A percentile compares a stretch with the other conserved stretches of the same genome.
phyloP scores from a whole-genome alignment of 2,329 filamentous ascomycete genomes.

The Colletotrichum siamense region DNA sequence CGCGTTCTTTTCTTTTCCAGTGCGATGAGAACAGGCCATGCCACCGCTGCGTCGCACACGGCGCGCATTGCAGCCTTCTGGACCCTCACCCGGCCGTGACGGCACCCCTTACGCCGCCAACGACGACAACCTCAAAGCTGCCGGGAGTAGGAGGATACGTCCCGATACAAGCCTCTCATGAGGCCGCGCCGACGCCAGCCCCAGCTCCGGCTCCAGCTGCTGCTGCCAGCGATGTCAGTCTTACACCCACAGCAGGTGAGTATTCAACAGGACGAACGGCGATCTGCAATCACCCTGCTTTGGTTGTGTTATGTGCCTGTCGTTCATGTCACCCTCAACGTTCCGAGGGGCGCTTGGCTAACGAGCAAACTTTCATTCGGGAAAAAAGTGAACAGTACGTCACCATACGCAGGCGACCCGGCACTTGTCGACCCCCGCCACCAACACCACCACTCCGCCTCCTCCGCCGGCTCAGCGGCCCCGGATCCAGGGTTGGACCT shows the following conservation, averaged over 20 bases:
- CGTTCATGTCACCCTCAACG: background rate
- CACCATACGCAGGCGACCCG: background rate
- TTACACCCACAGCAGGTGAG: conserved; percentile 15
- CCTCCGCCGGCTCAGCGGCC: background rate
- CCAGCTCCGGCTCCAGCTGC: background rate
- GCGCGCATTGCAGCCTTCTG: conserved; percentile 33
- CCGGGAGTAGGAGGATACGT: background rate
- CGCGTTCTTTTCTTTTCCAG: background rate
- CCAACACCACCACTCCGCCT: background rate
- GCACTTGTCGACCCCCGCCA: background rate
- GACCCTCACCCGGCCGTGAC: background rate
- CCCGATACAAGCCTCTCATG: background rate
- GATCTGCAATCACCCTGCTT: background rate
- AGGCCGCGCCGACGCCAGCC: background rate
- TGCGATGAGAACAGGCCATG: conserved; percentile 40
- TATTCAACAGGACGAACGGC: background rate
- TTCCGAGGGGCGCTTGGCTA: background rate
- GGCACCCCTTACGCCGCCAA: background rate
- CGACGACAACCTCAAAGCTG: conserved; percentile 3
- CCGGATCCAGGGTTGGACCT: conserved; percentile 21
- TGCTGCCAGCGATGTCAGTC: background rate
- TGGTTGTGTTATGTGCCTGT: background rate
- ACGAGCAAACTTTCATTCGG: background rate
- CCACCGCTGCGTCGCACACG: conserved; percentile 38
- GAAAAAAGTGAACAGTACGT: background rate